These are phyloP conservation scores for Hyphopichia khmerensis DNA, from an alignment of 1,139 yeast genomes.

Conservation along the genomic window DNA sequence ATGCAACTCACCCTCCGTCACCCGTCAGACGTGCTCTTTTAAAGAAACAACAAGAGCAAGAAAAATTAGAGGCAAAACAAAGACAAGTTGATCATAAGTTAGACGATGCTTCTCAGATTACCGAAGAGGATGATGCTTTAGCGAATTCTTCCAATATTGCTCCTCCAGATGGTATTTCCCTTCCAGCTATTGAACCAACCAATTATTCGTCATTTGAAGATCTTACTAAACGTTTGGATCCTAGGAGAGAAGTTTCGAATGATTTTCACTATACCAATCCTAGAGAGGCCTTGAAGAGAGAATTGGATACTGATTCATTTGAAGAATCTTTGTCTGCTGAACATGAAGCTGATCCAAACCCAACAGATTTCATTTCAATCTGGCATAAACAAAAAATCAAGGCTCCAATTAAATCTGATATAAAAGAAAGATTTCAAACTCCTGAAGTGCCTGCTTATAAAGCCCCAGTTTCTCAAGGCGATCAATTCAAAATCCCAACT, in stretches of 20 bases:
- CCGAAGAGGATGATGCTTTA: conserved; percentile 10
- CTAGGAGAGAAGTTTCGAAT: not conserved
- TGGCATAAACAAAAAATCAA: conserved; percentile 43
- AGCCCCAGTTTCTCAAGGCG: conserved; percentile 5
- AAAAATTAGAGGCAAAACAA: conserved; percentile 5
- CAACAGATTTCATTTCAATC: conserved; percentile 35
- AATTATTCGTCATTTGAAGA: conserved; percentile 39
- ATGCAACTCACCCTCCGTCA: conserved; percentile 19
- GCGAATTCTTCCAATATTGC: conserved; percentile 48
- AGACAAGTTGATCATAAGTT: too few species aligned
- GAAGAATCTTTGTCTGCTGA: conserved; percentile 48
- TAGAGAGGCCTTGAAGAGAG: conserved; percentile 9
- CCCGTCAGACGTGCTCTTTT: conserved; percentile 11
- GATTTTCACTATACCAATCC: not conserved
- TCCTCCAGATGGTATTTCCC: conserved; percentile 36
- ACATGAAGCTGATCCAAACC: conserved; percentile 30
- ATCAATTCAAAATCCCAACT: conserved; percentile 19
- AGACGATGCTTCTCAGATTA: not conserved
- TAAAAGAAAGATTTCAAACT: conserved; percentile 4
- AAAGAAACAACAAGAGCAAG: not conserved
- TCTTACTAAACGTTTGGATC: conserved; percentile 20
- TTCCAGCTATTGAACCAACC: conserved; percentile 38
- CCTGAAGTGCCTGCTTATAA: conserved; percentile 5
- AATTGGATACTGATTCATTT: conserved; percentile 20
- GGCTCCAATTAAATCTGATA: conserved; percentile 11